Evolutionary conservation across 352 stramenopile genomes (phyloP), one percentile per base, ranked within the genome.

Genomic region (Phytophthora cactorum): DNA sequence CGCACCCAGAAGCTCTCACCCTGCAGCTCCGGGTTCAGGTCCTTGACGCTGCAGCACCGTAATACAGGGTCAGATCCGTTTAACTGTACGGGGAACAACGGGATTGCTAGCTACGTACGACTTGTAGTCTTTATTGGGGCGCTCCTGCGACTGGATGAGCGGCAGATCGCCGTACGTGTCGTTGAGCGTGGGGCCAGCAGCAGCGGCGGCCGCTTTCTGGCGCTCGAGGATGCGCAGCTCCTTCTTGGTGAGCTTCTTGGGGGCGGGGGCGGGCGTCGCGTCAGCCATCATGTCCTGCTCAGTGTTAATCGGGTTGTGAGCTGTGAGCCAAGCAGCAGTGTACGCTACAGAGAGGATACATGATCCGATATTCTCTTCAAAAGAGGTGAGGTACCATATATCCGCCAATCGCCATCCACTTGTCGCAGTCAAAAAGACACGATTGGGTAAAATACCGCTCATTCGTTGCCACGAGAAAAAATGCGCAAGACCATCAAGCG

Each of bases 1-100:
- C 98, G 90, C 39, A 99, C 75, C 93, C 97, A 99, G 38, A 99
- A 92, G 54, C 84, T 84, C 69, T 98, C 72, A 60, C 89, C 90
- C 54, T 88, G 81, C 51, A 91, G 59, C 59, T 95, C 85, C 41
- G 92, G 86, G 50, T 89, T 89, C 60, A 97, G 79, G 46, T 90
- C 71, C n/a, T 59, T 71, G 6, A 79, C 54, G 6, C 70, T 78
- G 36, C 27, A 61, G 8, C 53, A 43, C 15, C 5, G 50, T 9
- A 58, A 49, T 15, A 51, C 25, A 57, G 7, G 9, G 39, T 70
- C 27, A 49, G 15, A 45, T 31, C 12, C 22, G 43, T 9, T 27
- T 6, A 12, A 28, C 2, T 27, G 12, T 31, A 44, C 3, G 28
- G 17, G 7, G 50, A 56, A 22, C 22, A 46, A 5, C 63, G 31